These are phyloP conservation scores for Cynanchum wilfordii DNA, from an alignment of 257 asterid genomes.

Conservation along the genomic window DNA sequence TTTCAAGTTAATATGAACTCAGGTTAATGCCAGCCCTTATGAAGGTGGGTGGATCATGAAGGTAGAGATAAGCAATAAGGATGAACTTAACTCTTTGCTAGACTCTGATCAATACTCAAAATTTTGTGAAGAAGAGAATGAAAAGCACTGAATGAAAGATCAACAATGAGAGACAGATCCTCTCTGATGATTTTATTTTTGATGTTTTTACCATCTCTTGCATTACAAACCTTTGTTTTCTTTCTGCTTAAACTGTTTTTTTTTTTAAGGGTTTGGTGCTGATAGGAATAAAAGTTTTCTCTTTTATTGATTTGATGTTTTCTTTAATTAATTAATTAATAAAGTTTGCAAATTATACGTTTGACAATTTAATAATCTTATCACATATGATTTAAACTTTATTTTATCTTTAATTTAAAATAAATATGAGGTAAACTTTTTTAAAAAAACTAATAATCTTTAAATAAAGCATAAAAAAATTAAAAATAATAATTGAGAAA, in stretches of 20 bases:
- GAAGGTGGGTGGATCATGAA: constrained; percentile 92
- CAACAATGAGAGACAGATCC: background rate
- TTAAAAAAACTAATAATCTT: too few relatives aligned
- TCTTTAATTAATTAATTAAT: background rate
- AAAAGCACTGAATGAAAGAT: constrained; percentile 42
- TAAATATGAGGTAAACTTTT: too few relatives aligned
- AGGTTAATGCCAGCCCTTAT: constrained; percentile 84
- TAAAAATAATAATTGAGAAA: too few relatives aligned
- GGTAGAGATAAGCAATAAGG: constrained; percentile 57
- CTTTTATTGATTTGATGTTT: background rate
- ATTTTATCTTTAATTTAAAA: too few relatives aligned
- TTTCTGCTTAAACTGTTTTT: background rate
- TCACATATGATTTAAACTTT: too few relatives aligned
- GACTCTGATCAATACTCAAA: constrained; percentile 60
- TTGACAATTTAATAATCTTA: too few relatives aligned
- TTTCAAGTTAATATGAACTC: background rate
- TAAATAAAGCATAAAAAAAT: too few relatives aligned
- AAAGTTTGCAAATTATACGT: too few relatives aligned
- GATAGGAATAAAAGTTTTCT: background rate
- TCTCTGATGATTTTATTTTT: background rate
- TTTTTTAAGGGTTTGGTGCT: background rate
- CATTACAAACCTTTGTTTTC: background rate
- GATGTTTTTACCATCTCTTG: background rate
- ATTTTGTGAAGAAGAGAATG: constrained; percentile 88
- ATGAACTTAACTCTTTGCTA: constrained; percentile 54